phyloP scores from a whole-genome alignment of 164 flowering plant genomes.

The Hamamelis virginiana region DNA sequence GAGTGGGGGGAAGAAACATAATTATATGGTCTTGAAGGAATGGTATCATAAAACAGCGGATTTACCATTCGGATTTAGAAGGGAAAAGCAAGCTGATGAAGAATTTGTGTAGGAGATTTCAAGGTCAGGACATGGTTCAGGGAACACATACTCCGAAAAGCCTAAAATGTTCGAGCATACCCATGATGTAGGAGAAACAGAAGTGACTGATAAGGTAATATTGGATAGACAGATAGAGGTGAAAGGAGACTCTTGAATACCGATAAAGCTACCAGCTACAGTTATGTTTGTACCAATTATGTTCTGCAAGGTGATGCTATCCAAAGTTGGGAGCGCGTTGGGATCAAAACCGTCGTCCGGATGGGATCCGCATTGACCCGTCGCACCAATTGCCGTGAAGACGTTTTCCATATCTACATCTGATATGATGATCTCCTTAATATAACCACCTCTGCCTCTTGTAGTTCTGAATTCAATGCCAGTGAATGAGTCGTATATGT shows the following conservation, averaged over 20 bases:
- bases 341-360: constrained; percentile 43
- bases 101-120: constrained; percentile 21
- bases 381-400: constrained; percentile 26
- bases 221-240: constrained; percentile 35
- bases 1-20: constrained; percentile 1
- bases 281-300: constrained; percentile 31
- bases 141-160: constrained; percentile 37
- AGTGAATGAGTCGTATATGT: constrained; percentile 29
- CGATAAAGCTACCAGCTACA: constrained; percentile 37
- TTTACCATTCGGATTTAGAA: constrained; percentile 15
- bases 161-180: constrained; percentile 44
- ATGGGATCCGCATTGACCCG: constrained; percentile 32
- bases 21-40: constrained; percentile 7
- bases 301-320: constrained; percentile 31
- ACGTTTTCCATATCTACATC: constrained; percentile 29
- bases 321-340: constrained; percentile 32
- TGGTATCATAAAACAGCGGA: constrained; percentile 30
- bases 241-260: constrained; percentile 43
- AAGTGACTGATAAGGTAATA: constrained; percentile 24
- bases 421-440: constrained; percentile 29
- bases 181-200: constrained; percentile 27
- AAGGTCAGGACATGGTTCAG: constrained; percentile 52
- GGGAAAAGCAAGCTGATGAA: constrained; percentile 25
- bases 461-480: constrained; percentile 39
- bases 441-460: constrained; percentile 44